Evolutionary conservation across 805 yeast species (phyloP).

Genomic region (Blastobotrys robertii): DNA sequence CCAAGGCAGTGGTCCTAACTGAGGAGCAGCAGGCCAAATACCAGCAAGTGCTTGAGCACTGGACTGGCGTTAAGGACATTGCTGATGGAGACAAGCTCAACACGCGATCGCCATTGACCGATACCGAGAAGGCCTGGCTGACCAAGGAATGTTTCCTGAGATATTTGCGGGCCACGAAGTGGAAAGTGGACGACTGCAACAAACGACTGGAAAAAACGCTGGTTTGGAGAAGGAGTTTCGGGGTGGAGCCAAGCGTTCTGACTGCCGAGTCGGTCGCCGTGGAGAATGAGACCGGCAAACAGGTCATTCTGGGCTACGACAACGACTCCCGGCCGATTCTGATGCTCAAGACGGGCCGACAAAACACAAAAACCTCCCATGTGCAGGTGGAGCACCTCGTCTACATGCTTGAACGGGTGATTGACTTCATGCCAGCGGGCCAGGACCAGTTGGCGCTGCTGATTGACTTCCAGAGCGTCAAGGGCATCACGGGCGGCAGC

Average conservation of each 20-base stretch:
- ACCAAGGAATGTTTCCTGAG: conserved; percentile 86
- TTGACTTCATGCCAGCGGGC: conserved; percentile 92
- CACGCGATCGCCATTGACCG: conserved; percentile 30
- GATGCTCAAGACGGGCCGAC: conserved; percentile 88
- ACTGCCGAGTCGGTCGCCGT: conserved; percentile 30
- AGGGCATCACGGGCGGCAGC: conserved; percentile 36
- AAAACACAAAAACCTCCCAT: conserved; percentile 82
- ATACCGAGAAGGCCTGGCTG: conserved; percentile 79
- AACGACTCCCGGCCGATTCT: conserved; percentile 85
- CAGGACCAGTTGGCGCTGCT: conserved; percentile 88
- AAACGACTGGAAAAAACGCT: conserved; percentile 66
- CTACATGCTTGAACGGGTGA: conserved; percentile 82
- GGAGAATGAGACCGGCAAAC: conserved; percentile 89
- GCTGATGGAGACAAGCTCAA: conserved; percentile 35
- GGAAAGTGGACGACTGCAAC: conserved; percentile 66
- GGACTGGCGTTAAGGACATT: conserved; percentile 39
- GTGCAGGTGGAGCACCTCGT: conserved; percentile 96
- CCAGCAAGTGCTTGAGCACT: conserved; percentile 50
- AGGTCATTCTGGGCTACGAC: conserved; percentile 84
- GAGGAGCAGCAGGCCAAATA: conserved; percentile 52
- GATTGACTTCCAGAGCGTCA: conserved; percentile 81
- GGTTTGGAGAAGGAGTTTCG: conserved; percentile 92
- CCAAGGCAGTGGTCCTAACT: conserved; percentile 38
- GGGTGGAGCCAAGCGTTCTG: conserved; percentile 40
- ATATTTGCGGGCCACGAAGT: conserved; percentile 87